Percentiles rank a stretch among this genome's conserved stretches.
Evolutionary conservation across 805 yeast species (phyloP).

Genomic region (Candida nanaspora): DNA sequence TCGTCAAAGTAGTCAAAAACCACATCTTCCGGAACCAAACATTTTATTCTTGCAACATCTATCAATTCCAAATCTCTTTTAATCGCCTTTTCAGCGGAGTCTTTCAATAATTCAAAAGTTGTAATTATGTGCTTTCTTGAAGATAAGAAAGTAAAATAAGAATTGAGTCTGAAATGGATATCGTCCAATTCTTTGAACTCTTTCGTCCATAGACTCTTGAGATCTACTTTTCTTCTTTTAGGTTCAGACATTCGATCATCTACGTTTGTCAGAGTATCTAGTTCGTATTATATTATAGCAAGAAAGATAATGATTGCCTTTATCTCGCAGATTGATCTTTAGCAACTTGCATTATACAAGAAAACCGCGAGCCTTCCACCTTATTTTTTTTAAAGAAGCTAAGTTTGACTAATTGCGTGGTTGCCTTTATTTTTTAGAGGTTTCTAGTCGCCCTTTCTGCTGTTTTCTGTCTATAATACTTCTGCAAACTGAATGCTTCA

Average conservation of each 20-base stretch:
- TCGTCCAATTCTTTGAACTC: slow-evolving; percentile 33
- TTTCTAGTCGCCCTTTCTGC: too few species aligned
- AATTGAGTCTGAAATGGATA: slow-evolving; percentile 46
- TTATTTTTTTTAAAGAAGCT: too few species aligned
- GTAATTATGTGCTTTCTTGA: slow-evolving; percentile 55
- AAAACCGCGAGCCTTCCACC: too few species aligned
- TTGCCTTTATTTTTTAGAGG: too few species aligned
- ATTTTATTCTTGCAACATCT: slow-evolving; percentile 61
- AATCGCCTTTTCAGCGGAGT: slow-evolving; percentile 44
- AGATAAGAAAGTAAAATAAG: slow-evolving; percentile 55
- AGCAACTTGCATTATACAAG: too few species aligned
- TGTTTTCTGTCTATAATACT: too few species aligned
- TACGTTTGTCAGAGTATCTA: too few species aligned
- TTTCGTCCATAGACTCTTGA: slow-evolving; percentile 17
- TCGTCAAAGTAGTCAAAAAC: slow-evolving; percentile 74
- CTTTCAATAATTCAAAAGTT: slow-evolving; percentile 44
- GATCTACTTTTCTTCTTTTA: not conserved
- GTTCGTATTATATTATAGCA: too few species aligned
- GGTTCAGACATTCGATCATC: not conserved
- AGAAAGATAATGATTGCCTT: too few species aligned
- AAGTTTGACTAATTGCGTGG: too few species aligned
- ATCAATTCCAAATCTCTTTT: slow-evolving; percentile 34
- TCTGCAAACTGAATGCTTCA: too few species aligned
- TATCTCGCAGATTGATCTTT: too few species aligned
- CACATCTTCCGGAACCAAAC: slow-evolving; percentile 61